These are phyloP conservation scores for Lagerstroemia speciosa DNA, from an alignment of 345 rosid species.

Conservation along the genomic window DNA sequence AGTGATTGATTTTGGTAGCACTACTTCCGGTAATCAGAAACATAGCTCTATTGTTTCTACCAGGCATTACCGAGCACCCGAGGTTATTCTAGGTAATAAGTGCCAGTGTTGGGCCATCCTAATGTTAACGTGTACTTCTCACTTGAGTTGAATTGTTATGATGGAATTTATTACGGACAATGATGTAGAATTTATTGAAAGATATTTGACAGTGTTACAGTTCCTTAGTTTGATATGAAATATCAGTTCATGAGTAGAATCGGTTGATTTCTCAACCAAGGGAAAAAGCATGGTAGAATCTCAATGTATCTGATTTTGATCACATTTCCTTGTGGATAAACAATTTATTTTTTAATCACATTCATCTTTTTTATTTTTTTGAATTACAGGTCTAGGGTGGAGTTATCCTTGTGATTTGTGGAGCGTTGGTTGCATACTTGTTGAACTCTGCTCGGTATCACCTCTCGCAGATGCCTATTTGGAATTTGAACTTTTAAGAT, in stretches of 20 bases:
- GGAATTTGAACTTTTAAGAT: background rate
- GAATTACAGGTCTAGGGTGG: conserved; percentile 63
- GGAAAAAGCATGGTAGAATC: background rate
- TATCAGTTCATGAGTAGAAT: background rate
- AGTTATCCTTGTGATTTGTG: conserved; percentile 61
- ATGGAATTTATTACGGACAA: too few species aligned
- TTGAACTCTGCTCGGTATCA: conserved; percentile 59
- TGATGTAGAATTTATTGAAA: background rate
- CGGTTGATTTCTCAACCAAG: background rate
- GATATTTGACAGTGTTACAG: background rate
- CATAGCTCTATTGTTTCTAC: conserved; percentile 59
- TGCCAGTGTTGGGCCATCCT: background rate
- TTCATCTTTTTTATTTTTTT: background rate
- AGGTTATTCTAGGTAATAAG: conserved; percentile 51
- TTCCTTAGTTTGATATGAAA: background rate
- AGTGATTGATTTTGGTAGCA: conserved; percentile 73
- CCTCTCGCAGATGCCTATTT: background rate
- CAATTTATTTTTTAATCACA: background rate
- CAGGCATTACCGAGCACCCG: conserved; percentile 68
- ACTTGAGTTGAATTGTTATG: background rate
- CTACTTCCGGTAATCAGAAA: conserved; percentile 43
- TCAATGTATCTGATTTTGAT: background rate
- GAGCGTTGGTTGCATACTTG: conserved; percentile 68
- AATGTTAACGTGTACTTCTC: background rate
- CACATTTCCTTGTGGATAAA: background rate